Base-by-base conservation (phyloP, 2,329 filamentous ascomycete genomes). In the Didymella segeticola region DNA sequence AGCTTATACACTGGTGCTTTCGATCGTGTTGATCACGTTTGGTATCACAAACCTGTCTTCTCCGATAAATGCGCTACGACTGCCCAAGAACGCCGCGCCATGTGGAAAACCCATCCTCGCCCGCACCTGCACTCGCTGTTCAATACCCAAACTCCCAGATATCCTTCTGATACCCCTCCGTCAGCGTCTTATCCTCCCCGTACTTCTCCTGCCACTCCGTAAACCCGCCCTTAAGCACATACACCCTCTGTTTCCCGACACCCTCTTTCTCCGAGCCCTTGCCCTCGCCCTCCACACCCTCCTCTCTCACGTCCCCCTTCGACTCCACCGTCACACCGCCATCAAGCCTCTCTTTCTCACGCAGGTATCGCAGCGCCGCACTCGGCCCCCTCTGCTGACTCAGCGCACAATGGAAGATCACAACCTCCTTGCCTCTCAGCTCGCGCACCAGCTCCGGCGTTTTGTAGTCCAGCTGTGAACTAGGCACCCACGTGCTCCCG, bases 401-500 rank as follows among this genome's bases (percentile, higher is more conserved):
- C 49, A 98, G 80, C 15, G 90, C 89, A 76, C 95, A 99, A 78
- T 99, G 95, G 75, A 99, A 99, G 1, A 99, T 85, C 12, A 99
- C 91, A 10, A 83, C 88, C 50, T 95, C 85, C 74, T 91, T 92
- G 69, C 88, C 86, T 61, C 86, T 80, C 41, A 97, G 83, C 36
- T 83, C 86, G 51, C 91, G 86, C 11, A 96, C 82, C n/a, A 99
- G 85, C 59, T 92, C 90, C 0, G 93, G 89, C 74, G 95, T 85
- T 62, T 83, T 86, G 70, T 85, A 84, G 66, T 96, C 90, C 42
- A 98, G 83, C 15, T 86, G 84, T 38, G 77, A 78, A 43, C 85
- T 89, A 0, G 95, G 92, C 11, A 91, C 82, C 80, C 96, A 90
- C 45, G 83, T 85, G 27, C 88, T 89, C 54, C 86, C 85, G 55